A percentile compares a stretch with the other conserved stretches of the same genome.
Conservation (phyloP, 202 grass and related monocot species). For the Panicum virgatum region DNA sequence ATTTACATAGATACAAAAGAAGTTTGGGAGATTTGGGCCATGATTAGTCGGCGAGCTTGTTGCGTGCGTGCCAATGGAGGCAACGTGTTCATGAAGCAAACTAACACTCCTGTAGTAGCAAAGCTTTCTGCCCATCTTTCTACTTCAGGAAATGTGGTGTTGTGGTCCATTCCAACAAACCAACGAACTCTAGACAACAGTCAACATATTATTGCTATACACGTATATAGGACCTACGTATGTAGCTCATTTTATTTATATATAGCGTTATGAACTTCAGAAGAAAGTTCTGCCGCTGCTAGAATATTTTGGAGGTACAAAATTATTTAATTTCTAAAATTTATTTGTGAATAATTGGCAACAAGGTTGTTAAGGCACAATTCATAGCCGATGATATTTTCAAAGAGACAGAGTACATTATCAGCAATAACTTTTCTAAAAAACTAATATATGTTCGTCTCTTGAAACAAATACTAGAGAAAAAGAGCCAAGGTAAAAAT, state of each 20-base stretch:
- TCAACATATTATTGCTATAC: neutral
- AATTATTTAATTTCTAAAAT: no score
- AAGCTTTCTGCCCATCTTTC: conserved; percentile 35
- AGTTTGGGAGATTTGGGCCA: conserved; percentile 38
- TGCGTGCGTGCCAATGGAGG: conserved; percentile 26
- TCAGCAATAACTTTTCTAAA: neutral
- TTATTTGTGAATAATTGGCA: neutral
- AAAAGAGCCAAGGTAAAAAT: no score
- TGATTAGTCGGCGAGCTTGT: conserved; percentile 4
- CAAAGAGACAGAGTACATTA: neutral
- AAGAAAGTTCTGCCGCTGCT: no score
- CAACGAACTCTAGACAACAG: neutral
- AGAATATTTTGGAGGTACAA: no score
- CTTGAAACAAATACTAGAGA: neutral
- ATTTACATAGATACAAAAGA: conserved; percentile 43
- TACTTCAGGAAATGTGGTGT: neutral
- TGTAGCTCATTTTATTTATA: neutral
- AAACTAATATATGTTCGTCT: neutral
- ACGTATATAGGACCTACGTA: neutral
- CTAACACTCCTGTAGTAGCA: neutral
- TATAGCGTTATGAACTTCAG: neutral
- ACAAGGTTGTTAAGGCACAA: neutral
- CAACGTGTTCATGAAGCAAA: conserved; percentile 30
- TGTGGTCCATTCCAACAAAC: conserved; percentile 6
- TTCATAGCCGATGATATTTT: neutral